These are phyloP conservation scores for Musa itinerans DNA, from an alignment of 176 grass and related monocot species.

Conservation along the genomic window DNA sequence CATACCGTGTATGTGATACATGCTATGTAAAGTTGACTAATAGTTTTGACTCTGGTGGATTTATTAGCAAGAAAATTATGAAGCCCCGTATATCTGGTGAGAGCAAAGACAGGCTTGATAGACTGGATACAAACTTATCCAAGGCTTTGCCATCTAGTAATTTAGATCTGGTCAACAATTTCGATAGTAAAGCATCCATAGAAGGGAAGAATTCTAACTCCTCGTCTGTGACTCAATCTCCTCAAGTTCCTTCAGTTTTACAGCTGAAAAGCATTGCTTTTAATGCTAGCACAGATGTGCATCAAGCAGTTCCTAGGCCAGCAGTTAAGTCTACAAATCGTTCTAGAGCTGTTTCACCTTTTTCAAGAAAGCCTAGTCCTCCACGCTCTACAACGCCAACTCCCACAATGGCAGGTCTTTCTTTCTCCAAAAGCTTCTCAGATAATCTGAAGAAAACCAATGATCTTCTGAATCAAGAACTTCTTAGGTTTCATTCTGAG, in stretches of 20 bases:
- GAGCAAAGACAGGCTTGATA: slow-evolving; percentile 33
- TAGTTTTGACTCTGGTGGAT: slow-evolving; percentile 52
- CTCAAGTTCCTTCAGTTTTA: slow-evolving; percentile 34
- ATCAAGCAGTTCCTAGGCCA: slow-evolving; percentile 25
- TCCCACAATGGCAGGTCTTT: slow-evolving; percentile 18
- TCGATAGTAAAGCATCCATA: slow-evolving; percentile 72
- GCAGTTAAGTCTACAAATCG: slow-evolving; percentile 17
- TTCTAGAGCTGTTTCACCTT: slow-evolving; percentile 25
- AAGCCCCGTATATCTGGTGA: slow-evolving; percentile 14
- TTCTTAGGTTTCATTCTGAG: slow-evolving; percentile 76
- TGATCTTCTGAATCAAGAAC: slow-evolving; percentile 79
- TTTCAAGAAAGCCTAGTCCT: slow-evolving; percentile 39
- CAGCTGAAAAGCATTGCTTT: slow-evolving; percentile 74
- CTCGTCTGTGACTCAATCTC: background rate
- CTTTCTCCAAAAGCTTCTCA: slow-evolving; percentile 31
- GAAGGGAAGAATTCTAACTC: slow-evolving; percentile 59
- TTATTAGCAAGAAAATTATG: slow-evolving; percentile 28
- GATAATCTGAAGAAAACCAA: slow-evolving; percentile 67
- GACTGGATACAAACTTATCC: slow-evolving; percentile 30
- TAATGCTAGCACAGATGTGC: slow-evolving; percentile 33
- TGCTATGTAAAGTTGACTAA: slow-evolving; percentile 87
- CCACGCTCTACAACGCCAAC: slow-evolving; percentile 28
- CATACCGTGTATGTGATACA: slow-evolving; percentile 87
- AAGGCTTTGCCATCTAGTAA: slow-evolving; percentile 38
- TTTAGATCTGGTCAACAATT: slow-evolving; percentile 77